Evolutionary conservation across 1,284 basidiomycete species (phyloP), one percentile per base, ranked within the genome.

Genomic region (Albatrellus sp.): DNA sequence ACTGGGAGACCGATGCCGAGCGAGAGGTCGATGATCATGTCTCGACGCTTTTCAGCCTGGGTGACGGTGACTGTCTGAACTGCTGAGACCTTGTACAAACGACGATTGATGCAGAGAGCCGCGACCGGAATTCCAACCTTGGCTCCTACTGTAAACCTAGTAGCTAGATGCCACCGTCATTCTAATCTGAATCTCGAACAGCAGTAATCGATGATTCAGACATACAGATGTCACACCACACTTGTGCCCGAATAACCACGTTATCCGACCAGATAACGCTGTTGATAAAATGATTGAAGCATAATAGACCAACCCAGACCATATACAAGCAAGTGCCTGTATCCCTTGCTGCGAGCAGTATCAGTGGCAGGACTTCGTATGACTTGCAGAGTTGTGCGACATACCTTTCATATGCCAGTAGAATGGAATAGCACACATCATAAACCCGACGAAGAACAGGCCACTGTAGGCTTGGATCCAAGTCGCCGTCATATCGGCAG

Each of bases 231-330:
- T n/a, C n/a, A n/a, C n/a, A n/a, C n/a, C 69, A 78, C 9, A 65
- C 52, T 0, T 69, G 69, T 0, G 64, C 60, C 10, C 50, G 48
- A 48, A 70, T 59, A 0, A 53, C 40, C 1, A 60, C 48, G 44
- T 68, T 74, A 2, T 60, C 62, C 16, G 61, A 57, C 82, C 82
- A 87, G 0, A 80, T 56, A 11, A 81, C 55, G 1, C 72, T 65
- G 55, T 86, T 77, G 33, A 79, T 56, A 30, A 68, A 64, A 10
- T 60, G 51, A 24, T 69, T 61, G 0, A 82, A 43, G 48, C 70
- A 72, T 0, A 58, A 60, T 2, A 73, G 6, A 0, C 69, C 57
- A 0, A 68, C 59, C 80, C 80, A 85, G 1, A 71, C 38, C 54
- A 82, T 75, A 53, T 69, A 71, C 13, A 68, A 54, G 47, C 77